phyloP scores from a whole-genome alignment of 73 alveolate species.

The Blepharisma japonicum region DNA sequence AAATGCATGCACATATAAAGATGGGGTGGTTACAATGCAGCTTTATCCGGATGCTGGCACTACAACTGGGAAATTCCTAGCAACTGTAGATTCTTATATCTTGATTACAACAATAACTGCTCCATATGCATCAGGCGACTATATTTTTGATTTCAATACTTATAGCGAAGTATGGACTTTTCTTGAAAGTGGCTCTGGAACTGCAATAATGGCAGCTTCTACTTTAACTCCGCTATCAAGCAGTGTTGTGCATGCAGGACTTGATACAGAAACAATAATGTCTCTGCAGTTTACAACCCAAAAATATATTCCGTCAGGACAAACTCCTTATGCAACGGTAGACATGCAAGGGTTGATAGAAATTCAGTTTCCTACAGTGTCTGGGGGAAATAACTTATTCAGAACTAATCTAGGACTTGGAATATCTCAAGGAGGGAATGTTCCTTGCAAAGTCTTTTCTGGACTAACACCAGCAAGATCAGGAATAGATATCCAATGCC shows the following conservation, averaged over 20 bases:
- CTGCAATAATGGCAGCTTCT: slow-evolving; percentile 11
- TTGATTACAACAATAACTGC: neutral
- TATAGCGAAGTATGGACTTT: slow-evolving; percentile 20
- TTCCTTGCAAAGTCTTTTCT: slow-evolving; percentile 12
- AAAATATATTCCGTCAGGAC: slow-evolving; percentile 12
- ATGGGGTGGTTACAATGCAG: neutral
- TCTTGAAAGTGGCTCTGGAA: slow-evolving; percentile 28
- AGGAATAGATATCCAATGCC: neutral
- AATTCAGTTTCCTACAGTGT: neutral
- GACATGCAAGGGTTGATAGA: slow-evolving; percentile 14
- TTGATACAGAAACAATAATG: neutral
- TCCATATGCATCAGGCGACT: slow-evolving; percentile 18
- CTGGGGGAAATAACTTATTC: slow-evolving; percentile 11
- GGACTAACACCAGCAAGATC: neutral
- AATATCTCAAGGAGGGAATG: slow-evolving; percentile 13
- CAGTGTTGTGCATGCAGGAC: neutral
- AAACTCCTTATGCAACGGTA: neutral
- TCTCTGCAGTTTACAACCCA: slow-evolving; percentile 5
- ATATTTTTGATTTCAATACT: slow-evolving; percentile 27
- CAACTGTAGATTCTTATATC: neutral
- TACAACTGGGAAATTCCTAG: slow-evolving; percentile 11
- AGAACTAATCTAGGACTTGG: slow-evolving; percentile 2
- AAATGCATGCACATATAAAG: neutral
- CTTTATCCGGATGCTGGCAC: neutral
- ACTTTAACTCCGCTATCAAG: neutral